Percentiles rank a stretch among this genome's conserved stretches.
Evolutionary conservation across 371 early-diverging fungal genomes (phyloP).

Genomic region (Coemansia linderi): DNA sequence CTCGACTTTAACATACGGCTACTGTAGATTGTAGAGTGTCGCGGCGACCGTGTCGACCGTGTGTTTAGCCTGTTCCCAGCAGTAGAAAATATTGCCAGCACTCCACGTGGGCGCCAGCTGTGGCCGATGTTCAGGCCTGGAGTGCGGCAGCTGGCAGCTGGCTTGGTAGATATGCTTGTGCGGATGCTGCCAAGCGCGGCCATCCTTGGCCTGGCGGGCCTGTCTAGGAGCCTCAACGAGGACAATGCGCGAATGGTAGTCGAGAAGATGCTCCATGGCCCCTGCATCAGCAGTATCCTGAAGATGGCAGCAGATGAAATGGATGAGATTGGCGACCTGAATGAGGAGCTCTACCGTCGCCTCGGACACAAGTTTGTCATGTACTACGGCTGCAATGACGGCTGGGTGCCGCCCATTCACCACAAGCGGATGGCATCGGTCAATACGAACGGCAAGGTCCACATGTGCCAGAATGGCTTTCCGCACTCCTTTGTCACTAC

Average conservation of each 20-base stretch:
- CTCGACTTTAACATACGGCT: background rate
- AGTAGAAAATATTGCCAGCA: slow-evolving; percentile 69
- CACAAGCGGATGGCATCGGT: slow-evolving; percentile 66
- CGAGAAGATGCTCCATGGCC: slow-evolving; percentile 62
- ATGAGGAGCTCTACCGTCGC: slow-evolving; percentile 63
- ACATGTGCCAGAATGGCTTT: slow-evolving; percentile 66
- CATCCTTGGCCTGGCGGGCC: slow-evolving; percentile 43
- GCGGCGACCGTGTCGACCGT: slow-evolving; percentile 61
- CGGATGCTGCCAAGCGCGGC: slow-evolving; percentile 54
- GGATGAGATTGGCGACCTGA: slow-evolving; percentile 66
- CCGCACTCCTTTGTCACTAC: slow-evolving; percentile 73
- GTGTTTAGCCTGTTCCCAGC: slow-evolving; percentile 78
- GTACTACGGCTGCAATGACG: slow-evolving; percentile 76
- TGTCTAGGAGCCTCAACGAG: slow-evolving; percentile 58
- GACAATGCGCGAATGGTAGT: slow-evolving; percentile 60
- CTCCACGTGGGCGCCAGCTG: slow-evolving; percentile 73
- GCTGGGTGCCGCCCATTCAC: slow-evolving; percentile 77
- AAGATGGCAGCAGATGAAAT: slow-evolving; percentile 77
- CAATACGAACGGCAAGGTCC: slow-evolving; percentile 66
- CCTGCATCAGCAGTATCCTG: slow-evolving; percentile 65
- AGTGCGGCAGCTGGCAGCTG: slow-evolving; percentile 52
- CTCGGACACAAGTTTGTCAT: slow-evolving; percentile 71
- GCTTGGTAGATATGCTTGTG: slow-evolving; percentile 48
- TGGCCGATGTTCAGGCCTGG: slow-evolving; percentile 58
- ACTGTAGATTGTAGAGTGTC: slow-evolving; percentile 53